A percentile compares a stretch with the other conserved stretches of the same genome.
phyloP scores from a whole-genome alignment of 352 stramenopile genomes.

The Globisporangium apiculatum region DNA sequence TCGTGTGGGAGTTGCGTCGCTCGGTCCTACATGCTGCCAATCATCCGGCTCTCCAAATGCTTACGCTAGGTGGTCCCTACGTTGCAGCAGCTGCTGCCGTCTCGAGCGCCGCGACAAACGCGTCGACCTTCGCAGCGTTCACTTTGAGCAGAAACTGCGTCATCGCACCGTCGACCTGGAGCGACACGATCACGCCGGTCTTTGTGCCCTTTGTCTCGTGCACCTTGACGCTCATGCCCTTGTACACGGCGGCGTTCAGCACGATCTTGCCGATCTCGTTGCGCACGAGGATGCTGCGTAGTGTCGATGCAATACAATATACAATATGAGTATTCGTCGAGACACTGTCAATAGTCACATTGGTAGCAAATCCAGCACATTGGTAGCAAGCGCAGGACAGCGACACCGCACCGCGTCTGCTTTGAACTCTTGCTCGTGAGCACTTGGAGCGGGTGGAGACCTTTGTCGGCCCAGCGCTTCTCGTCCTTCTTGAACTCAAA shows the following conservation, averaged over 20 bases:
- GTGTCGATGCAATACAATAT: background rate
- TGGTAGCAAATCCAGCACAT: background rate
- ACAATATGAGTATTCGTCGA: background rate
- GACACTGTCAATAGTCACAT: background rate
- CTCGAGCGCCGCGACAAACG: slow-evolving; percentile 53
- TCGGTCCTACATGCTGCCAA: too few species aligned
- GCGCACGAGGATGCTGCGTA: slow-evolving; percentile 60
- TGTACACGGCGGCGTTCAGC: slow-evolving; percentile 77
- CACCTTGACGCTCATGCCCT: slow-evolving; percentile 52
- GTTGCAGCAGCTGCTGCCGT: slow-evolving; percentile 8
- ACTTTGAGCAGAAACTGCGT: slow-evolving; percentile 77
- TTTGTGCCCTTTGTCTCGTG: slow-evolving; percentile 80
- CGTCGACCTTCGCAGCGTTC: slow-evolving; percentile 53
- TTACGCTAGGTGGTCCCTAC: background rate
- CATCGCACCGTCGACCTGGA: slow-evolving; percentile 53
- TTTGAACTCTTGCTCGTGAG: slow-evolving; percentile 73
- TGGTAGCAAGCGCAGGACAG: background rate
- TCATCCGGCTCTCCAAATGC: too few species aligned
- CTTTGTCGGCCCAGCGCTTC: slow-evolving; percentile 85
- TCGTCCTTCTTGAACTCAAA: slow-evolving; percentile 86
- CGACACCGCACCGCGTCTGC: slow-evolving; percentile 33
- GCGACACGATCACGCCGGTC: slow-evolving; percentile 48
- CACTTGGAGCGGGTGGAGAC: slow-evolving; percentile 71
- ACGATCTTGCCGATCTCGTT: slow-evolving; percentile 87
- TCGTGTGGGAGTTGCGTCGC: too few species aligned